These are phyloP conservation scores for Dioszegia hungarica DNA, from an alignment of 768 basidiomycete genomes.

Conservation along the genomic window DNA sequence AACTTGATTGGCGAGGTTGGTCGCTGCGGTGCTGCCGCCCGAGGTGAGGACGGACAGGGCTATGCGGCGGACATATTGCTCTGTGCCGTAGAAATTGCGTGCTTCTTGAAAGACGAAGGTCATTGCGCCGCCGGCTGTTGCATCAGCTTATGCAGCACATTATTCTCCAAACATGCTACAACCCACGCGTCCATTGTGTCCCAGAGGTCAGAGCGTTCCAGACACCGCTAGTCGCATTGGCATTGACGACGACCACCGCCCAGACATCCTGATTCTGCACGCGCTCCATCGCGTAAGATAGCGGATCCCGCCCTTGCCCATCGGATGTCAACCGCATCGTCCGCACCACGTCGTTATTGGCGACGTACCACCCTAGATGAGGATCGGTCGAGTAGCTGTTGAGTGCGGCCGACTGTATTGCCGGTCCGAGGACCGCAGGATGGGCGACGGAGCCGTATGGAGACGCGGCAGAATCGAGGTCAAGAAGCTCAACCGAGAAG, in stretches of 20 bases:
- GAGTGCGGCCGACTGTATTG: conserved; percentile 20
- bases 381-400: conserved; percentile 5
- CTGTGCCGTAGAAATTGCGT: conserved; percentile 38
- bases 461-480: conserved; percentile 44
- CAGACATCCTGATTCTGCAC: conserved; percentile 42
- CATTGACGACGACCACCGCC: conserved; percentile 39
- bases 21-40: conserved; percentile 22
- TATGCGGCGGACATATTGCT: conserved; percentile 40
- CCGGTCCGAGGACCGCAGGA: conserved; percentile 45
- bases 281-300: conserved; percentile 24
- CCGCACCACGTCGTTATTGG: conserved; percentile 14
- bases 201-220: conserved; percentile 30
- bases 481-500: conserved; percentile 41
- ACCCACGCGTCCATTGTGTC: conserved; percentile 36
- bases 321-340: conserved; percentile 20
- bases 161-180: neutral
- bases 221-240: conserved; percentile 45
- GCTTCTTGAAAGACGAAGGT: conserved; percentile 42
- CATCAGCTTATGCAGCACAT: neutral
- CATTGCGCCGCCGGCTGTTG: conserved; percentile 32
- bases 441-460: conserved; percentile 25
- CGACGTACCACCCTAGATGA: conserved; percentile 36
- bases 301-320: conserved; percentile 38
- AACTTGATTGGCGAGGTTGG: conserved; percentile 17
- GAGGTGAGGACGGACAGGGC: conserved; percentile 19